Conservation (phyloP, 768 basidiomycete genomes). For the Thelephora ganbajun region DNA sequence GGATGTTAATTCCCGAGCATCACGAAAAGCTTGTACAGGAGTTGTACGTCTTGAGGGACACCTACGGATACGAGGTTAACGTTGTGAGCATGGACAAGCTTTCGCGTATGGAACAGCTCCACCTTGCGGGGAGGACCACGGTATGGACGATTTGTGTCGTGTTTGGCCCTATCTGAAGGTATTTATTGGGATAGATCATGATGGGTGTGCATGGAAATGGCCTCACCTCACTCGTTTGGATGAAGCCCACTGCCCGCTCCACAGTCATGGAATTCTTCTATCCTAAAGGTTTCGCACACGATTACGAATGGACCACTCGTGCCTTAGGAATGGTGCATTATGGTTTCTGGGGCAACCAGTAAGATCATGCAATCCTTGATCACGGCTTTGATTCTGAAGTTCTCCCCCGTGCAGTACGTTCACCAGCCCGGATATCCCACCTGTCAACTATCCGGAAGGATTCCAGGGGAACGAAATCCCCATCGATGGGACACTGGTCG, state of each 20-base stretch:
- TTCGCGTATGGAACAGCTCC: slow-evolving; percentile 66
- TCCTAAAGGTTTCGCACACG: slow-evolving; percentile 71
- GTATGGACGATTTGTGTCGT: slow-evolving; percentile 26
- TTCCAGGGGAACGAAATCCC: slow-evolving; percentile 84
- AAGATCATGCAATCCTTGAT: slow-evolving; percentile 10
- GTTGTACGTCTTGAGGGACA: slow-evolving; percentile 51
- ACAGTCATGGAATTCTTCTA: slow-evolving; percentile 92
- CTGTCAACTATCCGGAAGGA: slow-evolving; percentile 65
- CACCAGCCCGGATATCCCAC: slow-evolving; percentile 58
- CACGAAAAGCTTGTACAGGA: slow-evolving; percentile 71
- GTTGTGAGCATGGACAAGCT: slow-evolving; percentile 77
- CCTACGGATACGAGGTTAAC: slow-evolving; percentile 77
- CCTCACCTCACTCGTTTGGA: slow-evolving; percentile 80
- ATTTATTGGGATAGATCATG: slow-evolving; percentile 51
- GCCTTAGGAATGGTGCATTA: slow-evolving; percentile 75
- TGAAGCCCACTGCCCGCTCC: slow-evolving; percentile 69
- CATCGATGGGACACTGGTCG: slow-evolving; percentile 58
- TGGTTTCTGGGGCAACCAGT: slow-evolving; percentile 74
- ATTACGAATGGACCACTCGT: slow-evolving; percentile 74
- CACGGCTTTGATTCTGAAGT: slow-evolving; percentile 1
- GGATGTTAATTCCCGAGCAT: slow-evolving; percentile 64
- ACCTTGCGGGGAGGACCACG: slow-evolving; percentile 72
- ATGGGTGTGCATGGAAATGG: slow-evolving; percentile 94
- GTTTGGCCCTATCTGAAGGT: not conserved
- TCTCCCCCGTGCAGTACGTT: slow-evolving; percentile 42